Conservation (phyloP, 345 rosid species). For the Dipteronia sinensis region DNA sequence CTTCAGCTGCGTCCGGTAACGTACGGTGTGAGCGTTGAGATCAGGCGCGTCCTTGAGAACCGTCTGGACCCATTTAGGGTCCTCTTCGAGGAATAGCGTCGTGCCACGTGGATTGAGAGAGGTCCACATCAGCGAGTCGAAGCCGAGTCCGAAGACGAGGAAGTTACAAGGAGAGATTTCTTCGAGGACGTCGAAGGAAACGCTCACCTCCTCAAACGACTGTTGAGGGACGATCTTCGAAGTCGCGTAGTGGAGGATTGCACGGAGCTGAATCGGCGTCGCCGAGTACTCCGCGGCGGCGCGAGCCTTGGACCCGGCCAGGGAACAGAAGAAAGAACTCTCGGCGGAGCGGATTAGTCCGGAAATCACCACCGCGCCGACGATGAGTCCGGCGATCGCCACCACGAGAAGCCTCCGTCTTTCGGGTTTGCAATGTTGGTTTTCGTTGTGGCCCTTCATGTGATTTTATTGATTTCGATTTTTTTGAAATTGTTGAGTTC, state of each 20-base stretch:
- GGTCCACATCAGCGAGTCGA: constrained; percentile 77
- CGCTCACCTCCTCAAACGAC: constrained; percentile 48
- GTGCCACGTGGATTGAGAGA: constrained; percentile 70
- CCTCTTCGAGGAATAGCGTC: constrained; percentile 78
- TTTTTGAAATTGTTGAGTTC: not conserved
- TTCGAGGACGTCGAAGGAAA: constrained; percentile 56
- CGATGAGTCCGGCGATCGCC: constrained; percentile 45
- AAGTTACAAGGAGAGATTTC: constrained; percentile 59
- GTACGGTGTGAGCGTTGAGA: constrained; percentile 60
- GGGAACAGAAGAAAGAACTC: constrained; percentile 44
- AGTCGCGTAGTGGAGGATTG: constrained; percentile 79
- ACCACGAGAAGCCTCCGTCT: constrained; percentile 37
- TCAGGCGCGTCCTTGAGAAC: constrained; percentile 51
- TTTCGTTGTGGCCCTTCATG: constrained; percentile 22
- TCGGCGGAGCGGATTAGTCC: constrained; percentile 38
- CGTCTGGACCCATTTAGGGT: constrained; percentile 56
- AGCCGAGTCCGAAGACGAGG: constrained; percentile 75
- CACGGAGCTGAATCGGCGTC: constrained; percentile 58
- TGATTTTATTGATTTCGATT: not conserved
- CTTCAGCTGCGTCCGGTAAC: constrained; percentile 63
- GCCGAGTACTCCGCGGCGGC: constrained; percentile 36
- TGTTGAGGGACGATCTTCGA: constrained; percentile 61
- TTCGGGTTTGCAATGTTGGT: constrained; percentile 19
- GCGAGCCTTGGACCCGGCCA: constrained; percentile 27
- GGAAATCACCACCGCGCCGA: constrained; percentile 47